phyloP scores from a whole-genome alignment of 1,284 basidiomycete species.

The Pseudozyma hubeiensis region DNA sequence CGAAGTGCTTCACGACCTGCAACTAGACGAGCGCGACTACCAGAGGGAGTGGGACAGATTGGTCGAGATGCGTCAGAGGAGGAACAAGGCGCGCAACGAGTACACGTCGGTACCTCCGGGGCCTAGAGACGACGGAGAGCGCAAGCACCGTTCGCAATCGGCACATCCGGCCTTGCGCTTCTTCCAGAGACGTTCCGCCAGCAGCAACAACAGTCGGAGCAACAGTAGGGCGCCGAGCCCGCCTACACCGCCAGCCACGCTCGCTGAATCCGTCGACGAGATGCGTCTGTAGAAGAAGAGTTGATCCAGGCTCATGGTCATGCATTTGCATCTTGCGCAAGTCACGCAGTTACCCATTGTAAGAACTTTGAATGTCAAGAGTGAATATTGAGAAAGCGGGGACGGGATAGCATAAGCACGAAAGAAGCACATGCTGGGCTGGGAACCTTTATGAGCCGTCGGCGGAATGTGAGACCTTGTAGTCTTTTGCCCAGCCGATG shows the following conservation, averaged over 20 bases:
- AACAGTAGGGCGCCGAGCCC: conserved; percentile 28
- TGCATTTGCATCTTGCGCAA: conserved; percentile 12
- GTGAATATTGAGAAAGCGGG: neutral
- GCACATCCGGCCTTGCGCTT: conserved; percentile 29
- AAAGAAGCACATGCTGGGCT: no score
- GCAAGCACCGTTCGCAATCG: conserved; percentile 22
- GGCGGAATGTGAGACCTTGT: conserved; percentile 28
- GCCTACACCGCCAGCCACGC: neutral
- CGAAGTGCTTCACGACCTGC: conserved; percentile 37
- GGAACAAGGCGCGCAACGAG: conserved; percentile 48
- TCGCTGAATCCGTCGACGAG: conserved; percentile 6
- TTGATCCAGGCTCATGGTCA: neutral
- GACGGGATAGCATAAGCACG: no score
- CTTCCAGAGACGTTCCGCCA: conserved; percentile 39
- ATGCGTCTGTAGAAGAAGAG: conserved; percentile 15
- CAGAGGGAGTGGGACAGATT: conserved; percentile 46
- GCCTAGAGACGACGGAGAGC: conserved; percentile 5
- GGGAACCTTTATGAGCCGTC: neutral
- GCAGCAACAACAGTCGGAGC: conserved; percentile 30
- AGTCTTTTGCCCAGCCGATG: conserved; percentile 52
- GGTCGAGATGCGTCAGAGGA: conserved; percentile 26
- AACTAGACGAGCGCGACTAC: conserved; percentile 27
- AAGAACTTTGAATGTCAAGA: neutral
- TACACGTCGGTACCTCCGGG: conserved; percentile 22
- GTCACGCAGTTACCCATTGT: neutral